Evolutionary conservation across 2,329 filamentous ascomycete species (phyloP), one percentile per base, ranked within the genome.

Genomic region (Fusarium phyllophilum): DNA sequence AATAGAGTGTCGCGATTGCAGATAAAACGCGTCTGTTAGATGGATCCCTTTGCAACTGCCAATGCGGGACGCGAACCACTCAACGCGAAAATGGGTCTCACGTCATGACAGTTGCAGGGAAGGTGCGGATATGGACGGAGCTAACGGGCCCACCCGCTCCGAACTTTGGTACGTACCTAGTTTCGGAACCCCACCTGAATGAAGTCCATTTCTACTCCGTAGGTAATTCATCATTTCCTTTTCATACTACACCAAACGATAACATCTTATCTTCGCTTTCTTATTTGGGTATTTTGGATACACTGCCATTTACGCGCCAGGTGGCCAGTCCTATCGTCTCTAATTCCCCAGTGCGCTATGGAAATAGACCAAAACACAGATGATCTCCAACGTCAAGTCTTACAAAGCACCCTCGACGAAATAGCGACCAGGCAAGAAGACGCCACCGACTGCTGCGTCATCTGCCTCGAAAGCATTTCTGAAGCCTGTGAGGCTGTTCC

Each of bases 381-480:
- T 62, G 57, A 78, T 54, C 82, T 87, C 55, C 82, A 83, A 70
- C 80, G 82, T 38, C 80, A 79, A 77, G 78, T 88, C 15, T 79
- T 88, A 34, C 83, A 85, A 49, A 83, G 78, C 51, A 87, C 86
- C 0, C 83, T 88, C 22, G 77, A 81, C 66, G 84, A 87, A 72
- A 80, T 85, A 49, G 78, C 82, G 20, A 71, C 73, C 10, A 72
- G 75, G 33, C 69, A 78, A 44, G 65, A 78, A 58, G 70, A 78
- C 66, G 54, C 68, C 29, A 44, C 66, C 29, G 77, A 80, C 72
- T 90, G 88, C 78, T 98, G 95, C 82, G 94, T 97, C 72, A 96
- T 98, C 81, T 98, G 95, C 82, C 90, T 98, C 69, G 93, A 96
- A 64, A 79, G 84, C 60, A 86, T 97, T 78, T 89, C 90, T 15